Evolutionary conservation across 2,329 filamentous ascomycete genomes (phyloP).

Genomic region (Periconia macrospinosa): DNA sequence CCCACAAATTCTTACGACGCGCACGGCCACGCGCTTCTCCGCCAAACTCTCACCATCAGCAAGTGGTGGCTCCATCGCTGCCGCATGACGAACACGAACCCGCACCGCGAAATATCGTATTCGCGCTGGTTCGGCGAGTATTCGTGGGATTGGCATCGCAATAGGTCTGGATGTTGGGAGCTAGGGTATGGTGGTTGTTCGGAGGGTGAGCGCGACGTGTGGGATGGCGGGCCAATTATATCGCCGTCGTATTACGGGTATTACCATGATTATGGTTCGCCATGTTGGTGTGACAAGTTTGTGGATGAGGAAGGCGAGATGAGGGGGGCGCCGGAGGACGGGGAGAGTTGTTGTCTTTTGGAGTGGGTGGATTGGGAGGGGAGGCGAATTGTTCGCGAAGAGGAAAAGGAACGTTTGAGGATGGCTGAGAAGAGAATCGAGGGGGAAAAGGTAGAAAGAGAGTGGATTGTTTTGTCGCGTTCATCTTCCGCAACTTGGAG

Average conservation of each 20-base stretch:
- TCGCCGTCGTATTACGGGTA: no score
- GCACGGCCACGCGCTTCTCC: not conserved
- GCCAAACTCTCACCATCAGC: not conserved
- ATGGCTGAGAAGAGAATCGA: no score
- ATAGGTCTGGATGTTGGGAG: no score
- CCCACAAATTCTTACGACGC: constrained; percentile 1
- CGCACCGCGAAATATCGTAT: not conserved
- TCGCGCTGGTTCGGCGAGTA: no score
- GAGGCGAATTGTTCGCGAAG: not conserved
- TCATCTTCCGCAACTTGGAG: no score
- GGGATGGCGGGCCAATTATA: no score
- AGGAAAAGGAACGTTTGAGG: not conserved
- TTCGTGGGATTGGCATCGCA: no score
- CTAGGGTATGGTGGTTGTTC: no score
- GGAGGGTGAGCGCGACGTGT: no score
- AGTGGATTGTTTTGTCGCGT: no score
- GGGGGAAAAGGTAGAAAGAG: no score
- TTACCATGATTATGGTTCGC: no score
- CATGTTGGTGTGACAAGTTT: not conserved
- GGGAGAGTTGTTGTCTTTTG: constrained; percentile 1
- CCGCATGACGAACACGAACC: not conserved
- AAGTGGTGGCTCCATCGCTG: not conserved
- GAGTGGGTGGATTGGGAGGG: constrained; percentile 3
- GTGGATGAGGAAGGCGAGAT: not conserved
- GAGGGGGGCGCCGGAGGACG: constrained; percentile 1